Evolutionary conservation across 371 early-diverging fungal species (phyloP).

Genomic region (Mortierella sp.): DNA sequence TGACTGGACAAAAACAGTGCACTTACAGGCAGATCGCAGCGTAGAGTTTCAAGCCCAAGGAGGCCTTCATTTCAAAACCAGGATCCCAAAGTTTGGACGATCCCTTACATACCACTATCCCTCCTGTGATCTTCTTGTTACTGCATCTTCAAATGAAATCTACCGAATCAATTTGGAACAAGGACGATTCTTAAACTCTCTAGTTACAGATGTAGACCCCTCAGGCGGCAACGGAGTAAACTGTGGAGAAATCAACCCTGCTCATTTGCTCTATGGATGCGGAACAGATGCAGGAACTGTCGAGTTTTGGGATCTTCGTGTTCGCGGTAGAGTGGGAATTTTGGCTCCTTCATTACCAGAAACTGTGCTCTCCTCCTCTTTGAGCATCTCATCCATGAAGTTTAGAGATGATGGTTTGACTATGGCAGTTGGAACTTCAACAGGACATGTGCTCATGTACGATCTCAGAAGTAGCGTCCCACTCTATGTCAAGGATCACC

Average conservation of each 20-base stretch:
- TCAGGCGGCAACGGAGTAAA: constrained; percentile 77
- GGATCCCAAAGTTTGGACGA: constrained; percentile 96
- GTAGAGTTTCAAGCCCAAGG: constrained; percentile 98
- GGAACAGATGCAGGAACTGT: constrained; percentile 91
- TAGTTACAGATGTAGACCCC: constrained; percentile 77
- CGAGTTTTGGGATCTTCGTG: constrained; percentile 96
- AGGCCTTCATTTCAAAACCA: constrained; percentile 95
- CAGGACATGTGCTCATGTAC: constrained; percentile 93
- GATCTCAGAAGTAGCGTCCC: constrained; percentile 94
- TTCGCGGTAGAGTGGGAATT: constrained; percentile 79
- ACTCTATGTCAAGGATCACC: constrained; percentile 93
- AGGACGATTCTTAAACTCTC: constrained; percentile 92
- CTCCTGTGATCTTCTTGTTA: constrained; percentile 92
- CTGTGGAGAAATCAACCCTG: constrained; percentile 86
- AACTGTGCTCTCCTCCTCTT: constrained; percentile 59
- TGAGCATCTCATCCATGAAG: constrained; percentile 80
- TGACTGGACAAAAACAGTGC: constrained; percentile 97
- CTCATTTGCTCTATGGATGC: constrained; percentile 92
- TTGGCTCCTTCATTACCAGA: constrained; percentile 69
- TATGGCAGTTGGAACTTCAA: constrained; percentile 91
- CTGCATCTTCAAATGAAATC: constrained; percentile 85
- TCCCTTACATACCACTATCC: constrained; percentile 94
- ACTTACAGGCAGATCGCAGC: constrained; percentile 94
- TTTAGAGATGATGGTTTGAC: constrained; percentile 92
- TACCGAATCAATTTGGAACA: constrained; percentile 96